Evolutionary conservation across 2,329 filamentous ascomycete species (phyloP), one percentile per base, ranked within the genome.

Genomic region (Seiridium cupressi): DNA sequence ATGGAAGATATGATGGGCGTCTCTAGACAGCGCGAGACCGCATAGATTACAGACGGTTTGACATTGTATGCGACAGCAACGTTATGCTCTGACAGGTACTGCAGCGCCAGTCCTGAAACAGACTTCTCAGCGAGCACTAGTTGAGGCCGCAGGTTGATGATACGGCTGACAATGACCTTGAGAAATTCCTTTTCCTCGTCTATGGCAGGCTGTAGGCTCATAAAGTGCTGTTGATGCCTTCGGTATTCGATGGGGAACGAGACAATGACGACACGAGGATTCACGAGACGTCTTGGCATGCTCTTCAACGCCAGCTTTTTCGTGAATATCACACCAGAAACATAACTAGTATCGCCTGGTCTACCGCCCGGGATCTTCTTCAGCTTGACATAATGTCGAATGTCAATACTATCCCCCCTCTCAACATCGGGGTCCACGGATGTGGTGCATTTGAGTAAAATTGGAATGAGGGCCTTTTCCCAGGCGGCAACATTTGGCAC

Each of bases 241-340:
- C 96, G 92, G 73, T 99, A 99, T 72, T 99, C 95, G 60, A 99
- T 92, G 0, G 95, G 89, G 70, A 99, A 99, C 0, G 93, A 94
- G 60, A 99, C 89, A 64, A 99, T 92, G 54, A 97, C 84, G 62
- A 99, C 95, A 38, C 92, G 88, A 3, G 95, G 95, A 58, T 91
- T 89, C 10, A 83, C 75, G 63, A 98, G 95, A 63, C 87, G 91
- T 60, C 95, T 86, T 18, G 91, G 89, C 95, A 99, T 99, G 74
- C 90, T 96, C 73, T 99, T 99, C 57, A 98, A 79, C 0, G 96
- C 95, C 55, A 99, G 79, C 64, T 99, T 99, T 73, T 99, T 99
- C 10, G 93, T 95, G 73, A 99, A 99, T 1, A 99, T 93, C 7
- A 99, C 89, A 0, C 95, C 96, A 8, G 95, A 97, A 13, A 98